Conservation (phyloP, 345 rosid species). For the Ailanthus altissimus region DNA sequence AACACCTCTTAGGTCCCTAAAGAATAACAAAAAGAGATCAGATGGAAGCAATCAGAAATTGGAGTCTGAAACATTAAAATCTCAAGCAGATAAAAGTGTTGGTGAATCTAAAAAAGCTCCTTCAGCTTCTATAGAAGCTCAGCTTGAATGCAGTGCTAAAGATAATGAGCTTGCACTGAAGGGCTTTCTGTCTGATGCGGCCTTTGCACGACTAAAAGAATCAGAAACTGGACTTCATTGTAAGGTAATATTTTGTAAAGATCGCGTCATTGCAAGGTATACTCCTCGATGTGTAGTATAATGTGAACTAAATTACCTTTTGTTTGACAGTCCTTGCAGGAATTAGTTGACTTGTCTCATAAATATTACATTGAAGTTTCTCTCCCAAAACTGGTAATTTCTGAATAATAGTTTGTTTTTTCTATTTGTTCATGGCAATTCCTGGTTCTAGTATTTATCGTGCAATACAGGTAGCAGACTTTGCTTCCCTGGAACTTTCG, state of each 20-base stretch:
- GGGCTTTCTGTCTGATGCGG: slow-evolving; percentile 67
- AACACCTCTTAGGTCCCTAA: slow-evolving; percentile 85
- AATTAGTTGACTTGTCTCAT: slow-evolving; percentile 77
- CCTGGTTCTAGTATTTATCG: slow-evolving; percentile 22
- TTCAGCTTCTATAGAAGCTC: slow-evolving; percentile 49
- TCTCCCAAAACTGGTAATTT: slow-evolving; percentile 90
- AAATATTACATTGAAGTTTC: slow-evolving; percentile 86
- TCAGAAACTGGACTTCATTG: slow-evolving; percentile 91
- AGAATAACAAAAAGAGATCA: slow-evolving; percentile 66
- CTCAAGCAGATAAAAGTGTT: slow-evolving; percentile 37
- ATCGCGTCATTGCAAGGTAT: slow-evolving; percentile 2
- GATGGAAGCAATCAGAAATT: slow-evolving; percentile 47
- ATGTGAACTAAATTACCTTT: slow-evolving; percentile 30
- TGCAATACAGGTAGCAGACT: slow-evolving; percentile 87
- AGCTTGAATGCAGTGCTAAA: slow-evolving; percentile 47
- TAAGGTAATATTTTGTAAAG: slow-evolving; percentile 52
- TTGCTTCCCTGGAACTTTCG: slow-evolving; percentile 96
- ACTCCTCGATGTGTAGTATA: slow-evolving; percentile 18
- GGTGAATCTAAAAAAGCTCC: slow-evolving; percentile 43
- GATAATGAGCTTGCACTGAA: slow-evolving; percentile 61
- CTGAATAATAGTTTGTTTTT: slow-evolving; percentile 11
- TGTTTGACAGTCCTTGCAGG: slow-evolving; percentile 73
- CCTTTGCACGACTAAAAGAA: slow-evolving; percentile 76
- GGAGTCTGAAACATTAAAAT: slow-evolving; percentile 40
- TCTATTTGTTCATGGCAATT: slow-evolving; percentile 14